phyloP scores from a whole-genome alignment of 2,329 filamentous ascomycete genomes.

The Pyrenochaeta sp. region DNA sequence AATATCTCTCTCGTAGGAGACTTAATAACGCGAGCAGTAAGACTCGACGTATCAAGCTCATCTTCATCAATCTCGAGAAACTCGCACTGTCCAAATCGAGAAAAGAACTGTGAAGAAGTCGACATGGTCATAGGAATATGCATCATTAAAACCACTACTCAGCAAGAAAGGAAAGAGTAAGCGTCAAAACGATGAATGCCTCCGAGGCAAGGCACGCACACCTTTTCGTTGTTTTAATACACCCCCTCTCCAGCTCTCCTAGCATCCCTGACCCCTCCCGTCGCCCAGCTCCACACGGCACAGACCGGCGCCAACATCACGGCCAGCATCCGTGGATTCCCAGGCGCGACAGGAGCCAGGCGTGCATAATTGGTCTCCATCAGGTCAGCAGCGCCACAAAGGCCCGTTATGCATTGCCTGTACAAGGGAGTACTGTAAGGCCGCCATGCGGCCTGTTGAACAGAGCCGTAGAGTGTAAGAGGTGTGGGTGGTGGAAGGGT shows the following conservation, averaged over 20 bases:
- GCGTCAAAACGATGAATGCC: not conserved
- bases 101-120: conserved; percentile 18
- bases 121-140: conserved; percentile 28
- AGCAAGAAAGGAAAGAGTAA: not conserved
- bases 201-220: conserved; percentile 14
- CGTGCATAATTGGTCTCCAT: conserved; percentile 23
- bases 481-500: not conserved
- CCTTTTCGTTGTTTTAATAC: conserved; percentile 9
- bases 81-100: conserved; percentile 35
- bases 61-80: conserved; percentile 42
- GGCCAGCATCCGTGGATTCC: conserved; percentile 13
- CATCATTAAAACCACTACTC: conserved; percentile 14
- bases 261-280: conserved; percentile 22
- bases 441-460: not conserved
- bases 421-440: conserved; percentile 5
- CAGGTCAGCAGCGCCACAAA: conserved; percentile 21
- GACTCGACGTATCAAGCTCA: conserved; percentile 40
- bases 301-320: conserved; percentile 23
- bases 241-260: conserved; percentile 16
- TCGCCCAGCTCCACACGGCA: conserved; percentile 22
- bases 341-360: conserved; percentile 15
- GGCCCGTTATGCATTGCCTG: conserved; percentile 15
- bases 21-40: conserved; percentile 35
- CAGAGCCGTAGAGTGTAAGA: not conserved
- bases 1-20: conserved; percentile 26